Base-by-base conservation (phyloP, 2,329 filamentous ascomycete species). In the Colletotrichum abscissum region DNA sequence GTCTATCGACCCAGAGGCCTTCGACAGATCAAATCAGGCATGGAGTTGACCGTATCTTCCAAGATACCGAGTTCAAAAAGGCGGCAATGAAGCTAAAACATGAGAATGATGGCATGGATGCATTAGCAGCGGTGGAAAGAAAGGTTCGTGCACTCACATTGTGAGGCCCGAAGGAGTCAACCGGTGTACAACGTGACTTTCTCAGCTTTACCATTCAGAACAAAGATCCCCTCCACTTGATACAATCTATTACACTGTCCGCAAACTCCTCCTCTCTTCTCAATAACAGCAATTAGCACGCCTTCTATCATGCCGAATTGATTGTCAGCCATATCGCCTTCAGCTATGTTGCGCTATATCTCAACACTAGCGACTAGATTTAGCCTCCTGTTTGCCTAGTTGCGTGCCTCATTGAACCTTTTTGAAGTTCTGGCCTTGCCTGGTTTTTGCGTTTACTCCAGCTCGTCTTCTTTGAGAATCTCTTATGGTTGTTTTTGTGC, bases 1-100 rank as follows among this genome's bases (percentile, higher is more conserved):
- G 88, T 75, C 77, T 88, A 24, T 75, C 77, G 22, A 84, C 82
- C 0, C 80, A 82, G 24, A 74, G 46, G 1, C 83, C 84, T 9
- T 78, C 75, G 1, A 49, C 69, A 1, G 78, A 79, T n/a, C 62
- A 63, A 5, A 30, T 74, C 8, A 42, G 42, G 14, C 28, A 46
- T 2, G 72, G 67, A 1, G 63, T 67, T 1, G 68, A 72, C 2
- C 30, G 57, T 1, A 46, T 72, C 4, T 24, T 74, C 49, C 33
- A 52, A 14, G 69, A 74, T 5, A 64, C 28, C n/a, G 63, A 55
- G 7, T 74, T 58, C 56, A 74, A 54, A 54, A 74, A 74, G 26
- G 59, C 68, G 6, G 72, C 68, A 2, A 55, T 68, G 30, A 72
- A 26, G 30, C 11, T 74, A 14, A 72, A 68, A n/a, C 46, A 52